phyloP scores from a whole-genome alignment of 352 stramenopile genomes.

The Pythium diclinum region DNA sequence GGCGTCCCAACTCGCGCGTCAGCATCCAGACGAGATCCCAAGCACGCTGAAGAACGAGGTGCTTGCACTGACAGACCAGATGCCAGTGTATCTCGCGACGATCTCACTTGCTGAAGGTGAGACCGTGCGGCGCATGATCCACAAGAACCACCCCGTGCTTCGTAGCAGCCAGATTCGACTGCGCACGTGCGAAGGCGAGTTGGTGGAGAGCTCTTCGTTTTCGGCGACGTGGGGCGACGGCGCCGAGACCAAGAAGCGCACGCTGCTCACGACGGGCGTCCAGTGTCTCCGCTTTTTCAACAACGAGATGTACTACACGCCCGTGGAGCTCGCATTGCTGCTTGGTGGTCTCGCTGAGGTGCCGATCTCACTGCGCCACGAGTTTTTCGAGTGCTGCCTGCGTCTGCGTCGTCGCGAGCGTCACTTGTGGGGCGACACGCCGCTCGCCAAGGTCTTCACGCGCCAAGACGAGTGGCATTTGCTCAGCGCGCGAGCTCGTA shows the following conservation, averaged over 20 bases:
- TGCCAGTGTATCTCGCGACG: constrained; percentile 90
- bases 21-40: constrained; percentile 26
- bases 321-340: constrained; percentile 91
- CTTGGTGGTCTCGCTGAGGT: constrained; percentile 63
- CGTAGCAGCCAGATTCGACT: constrained; percentile 64
- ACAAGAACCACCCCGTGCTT: constrained; percentile 84
- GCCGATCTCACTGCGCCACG: constrained; percentile 66
- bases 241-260: constrained; percentile 21
- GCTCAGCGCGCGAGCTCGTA: constrained; percentile 65
- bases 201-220: constrained; percentile 80
- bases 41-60: constrained; percentile 45
- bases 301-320: constrained; percentile 97
- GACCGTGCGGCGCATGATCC: constrained; percentile 95
- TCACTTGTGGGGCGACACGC: constrained; percentile 92
- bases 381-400: constrained; percentile 84
- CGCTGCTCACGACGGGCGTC: constrained; percentile 43
- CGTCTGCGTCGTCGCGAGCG: constrained; percentile 94
- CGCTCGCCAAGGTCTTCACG: constrained; percentile 97
- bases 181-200: constrained; percentile 74
- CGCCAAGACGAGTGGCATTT: constrained; percentile 96
- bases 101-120: constrained; percentile 97
- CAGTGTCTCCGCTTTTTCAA: constrained; percentile 98
- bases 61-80: constrained; percentile 26
- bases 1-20: constrained; percentile 26
- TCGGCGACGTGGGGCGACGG: constrained; percentile 44